These are phyloP conservation scores for Dactylonectria estremocensis DNA, from an alignment of 2,329 filamentous ascomycete genomes.

Conservation along the genomic window DNA sequence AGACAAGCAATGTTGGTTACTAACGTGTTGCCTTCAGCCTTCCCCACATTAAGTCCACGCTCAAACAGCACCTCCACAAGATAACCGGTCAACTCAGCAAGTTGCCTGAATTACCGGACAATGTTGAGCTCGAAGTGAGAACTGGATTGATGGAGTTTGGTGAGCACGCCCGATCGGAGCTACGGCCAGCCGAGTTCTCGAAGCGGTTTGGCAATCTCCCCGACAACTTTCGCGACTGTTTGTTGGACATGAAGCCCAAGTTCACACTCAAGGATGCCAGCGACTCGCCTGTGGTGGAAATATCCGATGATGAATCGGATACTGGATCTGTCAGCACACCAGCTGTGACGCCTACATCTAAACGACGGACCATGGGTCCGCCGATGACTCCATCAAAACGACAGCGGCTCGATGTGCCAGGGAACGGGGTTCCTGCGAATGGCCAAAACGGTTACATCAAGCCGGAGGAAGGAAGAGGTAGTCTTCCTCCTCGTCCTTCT, in stretches of 20 bases:
- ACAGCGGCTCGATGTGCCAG: conserved; percentile 41
- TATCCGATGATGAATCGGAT: conserved; percentile 59
- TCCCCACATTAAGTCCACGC: conserved; percentile 68
- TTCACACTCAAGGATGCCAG: conserved; percentile 59
- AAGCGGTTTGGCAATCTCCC: conserved; percentile 63
- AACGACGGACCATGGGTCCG: conserved; percentile 48
- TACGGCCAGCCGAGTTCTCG: conserved; percentile 59
- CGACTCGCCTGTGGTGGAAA: conserved; percentile 55
- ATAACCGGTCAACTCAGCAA: conserved; percentile 69
- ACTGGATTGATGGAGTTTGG: conserved; percentile 73
- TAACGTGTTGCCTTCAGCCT: conserved; percentile 55
- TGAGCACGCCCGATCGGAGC: conserved; percentile 66
- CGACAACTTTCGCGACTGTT: conserved; percentile 65
- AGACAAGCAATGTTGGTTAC: neutral
- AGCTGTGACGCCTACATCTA: conserved; percentile 47
- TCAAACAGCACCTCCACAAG: conserved; percentile 62
- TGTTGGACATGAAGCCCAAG: conserved; percentile 64
- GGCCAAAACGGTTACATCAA: conserved; percentile 52
- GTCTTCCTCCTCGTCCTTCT: conserved; percentile 35
- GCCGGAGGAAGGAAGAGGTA: conserved; percentile 54
- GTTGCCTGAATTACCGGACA: conserved; percentile 78
- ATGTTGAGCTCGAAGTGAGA: conserved; percentile 77
- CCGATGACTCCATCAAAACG: conserved; percentile 55
- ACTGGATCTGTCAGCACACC: conserved; percentile 44
- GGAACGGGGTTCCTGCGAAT: conserved; percentile 21